A percentile compares a stretch with the other conserved stretches of the same genome.
These are phyloP conservation scores for Thraustochytrium striatum DNA, from an alignment of 352 stramenopile species.

Conservation along the genomic window DNA sequence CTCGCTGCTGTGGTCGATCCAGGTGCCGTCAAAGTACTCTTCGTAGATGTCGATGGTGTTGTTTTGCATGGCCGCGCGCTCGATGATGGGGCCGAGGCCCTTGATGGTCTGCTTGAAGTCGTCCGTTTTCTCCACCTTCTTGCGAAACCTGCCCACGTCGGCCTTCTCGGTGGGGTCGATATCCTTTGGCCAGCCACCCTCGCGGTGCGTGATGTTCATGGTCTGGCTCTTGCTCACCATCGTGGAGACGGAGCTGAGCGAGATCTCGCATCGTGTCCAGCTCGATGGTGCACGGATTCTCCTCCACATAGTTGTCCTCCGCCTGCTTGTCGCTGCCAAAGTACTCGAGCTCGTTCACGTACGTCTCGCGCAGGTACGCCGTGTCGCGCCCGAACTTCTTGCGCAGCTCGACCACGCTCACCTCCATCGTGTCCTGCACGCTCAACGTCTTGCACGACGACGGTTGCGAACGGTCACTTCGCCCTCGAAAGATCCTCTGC, in stretches of 20 bases:
- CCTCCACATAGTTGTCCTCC: conserved; percentile 36
- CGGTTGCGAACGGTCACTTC: no score
- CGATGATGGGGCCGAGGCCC: conserved; percentile 79
- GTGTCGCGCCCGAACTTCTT: conserved; percentile 45
- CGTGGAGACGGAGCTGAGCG: conserved; percentile 28
- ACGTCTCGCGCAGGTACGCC: conserved; percentile 33
- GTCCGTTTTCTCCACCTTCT: conserved; percentile 95
- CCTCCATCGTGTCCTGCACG: conserved; percentile 33
- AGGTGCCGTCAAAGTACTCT: conserved; percentile 82
- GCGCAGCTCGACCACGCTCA: conserved; percentile 4
- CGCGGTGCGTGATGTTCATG: conserved; percentile 80
- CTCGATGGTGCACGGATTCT: conserved; percentile 45
- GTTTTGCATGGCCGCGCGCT: conserved; percentile 91
- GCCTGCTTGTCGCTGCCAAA: conserved; percentile 36
- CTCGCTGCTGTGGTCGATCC: conserved; percentile 85
- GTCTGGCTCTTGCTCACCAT: conserved; percentile 34
- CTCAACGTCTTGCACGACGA: no score
- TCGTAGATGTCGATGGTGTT: conserved; percentile 98
- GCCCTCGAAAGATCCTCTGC: no score
- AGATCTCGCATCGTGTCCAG: conserved; percentile 41
- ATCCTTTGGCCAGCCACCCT: conserved; percentile 95
- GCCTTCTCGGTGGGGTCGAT: conserved; percentile 91
- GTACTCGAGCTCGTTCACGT: conserved; percentile 47
- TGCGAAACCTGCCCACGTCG: conserved; percentile 89
- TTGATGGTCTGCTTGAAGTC: conserved; percentile 92